Evolutionary conservation across 1,284 basidiomycete genomes (phyloP), one percentile per base, ranked within the genome.

Genomic region (Moesziomyces sp.): DNA sequence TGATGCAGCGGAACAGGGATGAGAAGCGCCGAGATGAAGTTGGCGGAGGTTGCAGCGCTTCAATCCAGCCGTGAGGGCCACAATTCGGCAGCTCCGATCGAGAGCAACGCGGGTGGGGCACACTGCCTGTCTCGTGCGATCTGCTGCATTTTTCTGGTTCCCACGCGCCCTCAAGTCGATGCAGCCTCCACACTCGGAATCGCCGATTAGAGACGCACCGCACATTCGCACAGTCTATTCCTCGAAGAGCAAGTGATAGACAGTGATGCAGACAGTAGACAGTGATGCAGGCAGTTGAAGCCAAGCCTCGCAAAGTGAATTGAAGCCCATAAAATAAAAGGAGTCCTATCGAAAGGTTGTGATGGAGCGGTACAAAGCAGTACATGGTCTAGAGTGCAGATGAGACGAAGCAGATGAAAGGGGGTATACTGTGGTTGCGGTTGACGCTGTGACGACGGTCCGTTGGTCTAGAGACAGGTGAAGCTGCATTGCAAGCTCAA

Each of bases 361-460:
- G 45, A 23, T n/a, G 44, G 24, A 6, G 30, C n/a, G 46, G 26
- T 28, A 26, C 10, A 30, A 5, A 8, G 9, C 38, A 43, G 42
- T 28, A 51, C 35, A 40, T 30, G 23, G 23, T 21, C 11, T 0
- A 55, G 45, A 46, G 23, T 21, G n/a, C 0, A 55, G 45, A 46
- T 33, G 8, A 33, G 13, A 13, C 30, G 13, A 33, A 33, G 30
- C 30, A 33, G 8, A 28, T 21, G 26, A 8, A 24, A 24, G 14
- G 26, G 48, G 48, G 48, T 35, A 38, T 35, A 38, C n/a, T 46
- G 45, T 23, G 21, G 21, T 7, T 35, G 48, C 48, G 30, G 33
- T 50, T 50, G 30, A 50, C 48, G 38, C 30, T 50, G 19, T 19
- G 13, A 14, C 0, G 28, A 9, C 0, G 28, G 18, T 23, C 28